phyloP scores from a whole-genome alignment of 1,139 yeast species.

The Casaregolazyma suthepensis region DNA sequence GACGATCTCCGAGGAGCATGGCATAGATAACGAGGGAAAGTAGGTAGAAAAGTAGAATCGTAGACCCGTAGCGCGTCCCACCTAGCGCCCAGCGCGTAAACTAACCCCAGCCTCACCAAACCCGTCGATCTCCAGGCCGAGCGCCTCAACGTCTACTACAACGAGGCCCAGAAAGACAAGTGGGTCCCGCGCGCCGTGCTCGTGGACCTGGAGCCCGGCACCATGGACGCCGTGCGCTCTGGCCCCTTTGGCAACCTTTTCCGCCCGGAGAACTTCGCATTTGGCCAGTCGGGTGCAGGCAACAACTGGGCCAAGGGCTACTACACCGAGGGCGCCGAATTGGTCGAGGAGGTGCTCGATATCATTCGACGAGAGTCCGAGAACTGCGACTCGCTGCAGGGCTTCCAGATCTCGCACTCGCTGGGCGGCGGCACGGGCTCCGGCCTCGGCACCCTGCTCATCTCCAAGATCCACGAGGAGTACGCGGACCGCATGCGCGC shows the following conservation, averaged over 20 bases:
- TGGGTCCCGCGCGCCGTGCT: conserved; percentile 91
- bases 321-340: conserved; percentile 93
- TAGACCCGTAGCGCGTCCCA: too few relatives aligned
- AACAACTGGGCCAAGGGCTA: conserved; percentile 97
- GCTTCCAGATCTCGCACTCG: conserved; percentile 90
- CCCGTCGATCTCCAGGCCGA: conserved; percentile 38
- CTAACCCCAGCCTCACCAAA: background rate
- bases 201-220: conserved; percentile 91
- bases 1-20: conserved; percentile 95
- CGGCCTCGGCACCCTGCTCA: conserved; percentile 85
- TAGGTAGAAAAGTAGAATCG: too few relatives aligned
- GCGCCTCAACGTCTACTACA: conserved; percentile 48
- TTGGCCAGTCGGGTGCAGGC: conserved; percentile 89
- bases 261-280: conserved; percentile 86
- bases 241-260: conserved; percentile 75
- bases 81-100: too few relatives aligned
- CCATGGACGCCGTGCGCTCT: conserved; percentile 75
- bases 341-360: conserved; percentile 83
- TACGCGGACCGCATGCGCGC: conserved; percentile 96
- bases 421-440: conserved; percentile 97
- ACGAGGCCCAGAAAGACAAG: conserved; percentile 56
- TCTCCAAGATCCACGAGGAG: conserved; percentile 78
- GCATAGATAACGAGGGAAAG: conserved; percentile 73
- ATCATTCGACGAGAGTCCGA: conserved; percentile 91
- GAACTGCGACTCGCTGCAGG: conserved; percentile 86